A percentile compares a stretch with the other conserved stretches of the same genome.
These are phyloP conservation scores for Xylaria nigripes DNA, from an alignment of 495 filamentous ascomycete species.

Conservation along the genomic window DNA sequence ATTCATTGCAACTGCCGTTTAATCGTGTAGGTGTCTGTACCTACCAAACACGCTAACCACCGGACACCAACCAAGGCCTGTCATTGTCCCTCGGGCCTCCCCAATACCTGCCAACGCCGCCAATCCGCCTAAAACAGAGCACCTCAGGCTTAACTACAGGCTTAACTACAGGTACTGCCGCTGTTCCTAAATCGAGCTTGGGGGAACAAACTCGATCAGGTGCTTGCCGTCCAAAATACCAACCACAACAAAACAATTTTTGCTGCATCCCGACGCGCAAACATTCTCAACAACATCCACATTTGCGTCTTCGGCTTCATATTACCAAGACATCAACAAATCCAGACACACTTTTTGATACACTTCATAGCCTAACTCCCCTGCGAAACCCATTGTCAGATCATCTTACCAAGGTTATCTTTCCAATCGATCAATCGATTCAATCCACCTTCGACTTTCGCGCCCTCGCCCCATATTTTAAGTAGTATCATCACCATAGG, in stretches of 20 bases:
- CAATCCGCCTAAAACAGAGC: neutral
- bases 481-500: conserved; percentile 1
- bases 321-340: conserved; percentile 6
- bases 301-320: neutral
- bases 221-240: conserved; percentile 19
- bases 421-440: neutral
- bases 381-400: neutral
- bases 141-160: neutral
- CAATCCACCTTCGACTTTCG: conserved; percentile 19
- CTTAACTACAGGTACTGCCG: neutral
- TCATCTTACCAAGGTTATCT: neutral
- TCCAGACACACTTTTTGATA: neutral
- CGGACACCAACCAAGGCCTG: no score
- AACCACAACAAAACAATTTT: conserved; percentile 27
- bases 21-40: no score
- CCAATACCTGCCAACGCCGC: neutral
- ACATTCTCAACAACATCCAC: conserved; percentile 7
- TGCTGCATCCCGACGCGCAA: conserved; percentile 25
- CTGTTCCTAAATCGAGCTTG: neutral
- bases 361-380: neutral
- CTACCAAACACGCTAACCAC: no score
- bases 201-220: conserved; percentile 8
- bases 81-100: no score
- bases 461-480: conserved; percentile 8
- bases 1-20: no score